phyloP scores from a whole-genome alignment of 23 red algal genomes.

The Gracilariopsis chorda region DNA sequence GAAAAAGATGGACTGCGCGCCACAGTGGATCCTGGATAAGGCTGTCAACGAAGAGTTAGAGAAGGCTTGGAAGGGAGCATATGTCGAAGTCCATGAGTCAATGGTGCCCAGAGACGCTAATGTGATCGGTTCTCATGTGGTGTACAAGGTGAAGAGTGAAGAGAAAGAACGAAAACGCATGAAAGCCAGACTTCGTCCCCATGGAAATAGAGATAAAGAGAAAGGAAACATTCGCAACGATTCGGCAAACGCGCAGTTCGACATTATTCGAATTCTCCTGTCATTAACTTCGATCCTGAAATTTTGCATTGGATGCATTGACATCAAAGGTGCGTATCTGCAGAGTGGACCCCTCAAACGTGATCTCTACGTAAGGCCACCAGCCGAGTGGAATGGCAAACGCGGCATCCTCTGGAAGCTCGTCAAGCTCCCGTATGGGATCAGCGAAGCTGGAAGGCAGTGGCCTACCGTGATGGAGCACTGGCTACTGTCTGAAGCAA shows the following conservation, averaged over 20 bases:
- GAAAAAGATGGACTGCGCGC: constrained; percentile 15
- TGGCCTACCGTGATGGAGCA: background rate
- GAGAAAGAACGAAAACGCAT: background rate
- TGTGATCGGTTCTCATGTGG: background rate
- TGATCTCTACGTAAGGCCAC: constrained; percentile 23
- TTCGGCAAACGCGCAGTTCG: constrained; percentile 24
- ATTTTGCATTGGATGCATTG: background rate
- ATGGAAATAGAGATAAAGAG: constrained; percentile 26
- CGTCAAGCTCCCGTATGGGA: constrained; percentile 7
- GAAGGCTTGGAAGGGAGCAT: constrained; percentile 9
- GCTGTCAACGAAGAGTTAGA: constrained; percentile 22
- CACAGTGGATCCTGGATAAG: constrained; percentile 37
- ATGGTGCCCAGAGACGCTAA: background rate
- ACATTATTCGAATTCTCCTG: constrained; percentile 11
- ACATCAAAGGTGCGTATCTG: constrained; percentile 15
- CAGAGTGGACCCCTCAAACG: constrained; percentile 10
- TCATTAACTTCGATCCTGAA: background rate
- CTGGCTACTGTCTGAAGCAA: background rate
- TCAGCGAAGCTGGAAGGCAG: constrained; percentile 13
- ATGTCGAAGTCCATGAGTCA: background rate
- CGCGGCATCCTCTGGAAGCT: constrained; percentile 20
- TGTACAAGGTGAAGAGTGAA: constrained; percentile 16
- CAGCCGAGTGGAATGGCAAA: constrained; percentile 15
- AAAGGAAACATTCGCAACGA: constrained; percentile 15
- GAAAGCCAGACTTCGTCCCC: background rate